Conservation (phyloP, 345 rosid species). For the Gossypium mustelinum region DNA sequence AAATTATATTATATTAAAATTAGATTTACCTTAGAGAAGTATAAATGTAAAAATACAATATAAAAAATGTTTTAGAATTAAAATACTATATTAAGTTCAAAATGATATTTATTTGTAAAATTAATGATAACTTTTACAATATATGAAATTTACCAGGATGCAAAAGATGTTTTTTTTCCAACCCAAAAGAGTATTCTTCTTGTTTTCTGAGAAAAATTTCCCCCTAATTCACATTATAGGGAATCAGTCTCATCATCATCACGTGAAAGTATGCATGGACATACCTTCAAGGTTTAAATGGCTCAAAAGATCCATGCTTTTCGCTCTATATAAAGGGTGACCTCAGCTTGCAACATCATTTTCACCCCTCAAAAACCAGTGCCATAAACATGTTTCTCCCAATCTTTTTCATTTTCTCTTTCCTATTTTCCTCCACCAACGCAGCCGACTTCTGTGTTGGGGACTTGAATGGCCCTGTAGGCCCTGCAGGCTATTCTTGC, state of each 20-base stretch:
- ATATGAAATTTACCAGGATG: not conserved
- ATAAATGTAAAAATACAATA: too few relatives aligned
- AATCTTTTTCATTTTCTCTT: constrained; percentile 35
- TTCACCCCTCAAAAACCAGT: not conserved
- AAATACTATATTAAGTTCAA: too few relatives aligned
- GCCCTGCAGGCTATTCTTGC: constrained; percentile 74
- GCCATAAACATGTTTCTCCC: constrained; percentile 33
- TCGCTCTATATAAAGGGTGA: constrained; percentile 22
- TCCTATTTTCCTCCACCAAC: constrained; percentile 42
- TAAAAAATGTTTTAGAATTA: too few relatives aligned
- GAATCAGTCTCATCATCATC: not conserved
- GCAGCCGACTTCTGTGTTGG: constrained; percentile 80
- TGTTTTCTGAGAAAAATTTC: not conserved
- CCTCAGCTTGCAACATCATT: not conserved
- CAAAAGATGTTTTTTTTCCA: constrained; percentile 8
- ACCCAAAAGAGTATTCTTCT: constrained; percentile 33
- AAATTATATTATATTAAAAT: too few relatives aligned
- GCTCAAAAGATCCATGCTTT: constrained; percentile 1
- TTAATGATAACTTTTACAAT: too few relatives aligned
- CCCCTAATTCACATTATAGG: constrained; percentile 15
- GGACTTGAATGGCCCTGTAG: constrained; percentile 42
- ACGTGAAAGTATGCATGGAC: constrained; percentile 21
- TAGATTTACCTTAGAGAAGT: too few relatives aligned
- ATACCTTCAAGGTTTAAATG: not conserved
- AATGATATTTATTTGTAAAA: too few relatives aligned